Evolutionary conservation across 2,329 filamentous ascomycete genomes (phyloP).

Genomic region (Trichoderma aggressivum): DNA sequence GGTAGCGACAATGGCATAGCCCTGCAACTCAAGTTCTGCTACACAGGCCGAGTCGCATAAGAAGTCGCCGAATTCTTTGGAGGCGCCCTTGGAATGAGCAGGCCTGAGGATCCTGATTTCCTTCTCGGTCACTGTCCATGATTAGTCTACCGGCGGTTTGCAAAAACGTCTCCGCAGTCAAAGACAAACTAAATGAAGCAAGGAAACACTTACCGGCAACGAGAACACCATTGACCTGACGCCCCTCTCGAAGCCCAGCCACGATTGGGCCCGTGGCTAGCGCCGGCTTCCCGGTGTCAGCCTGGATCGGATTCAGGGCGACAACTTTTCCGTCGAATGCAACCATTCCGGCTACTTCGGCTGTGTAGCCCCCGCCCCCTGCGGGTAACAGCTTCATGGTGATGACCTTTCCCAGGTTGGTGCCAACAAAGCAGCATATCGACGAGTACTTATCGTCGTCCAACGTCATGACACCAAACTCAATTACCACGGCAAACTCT

Average conservation of each 20-base stretch:
- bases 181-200: neutral
- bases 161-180: neutral
- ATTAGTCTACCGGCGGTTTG: constrained; percentile 26
- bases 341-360: constrained; percentile 65
- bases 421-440: constrained; percentile 88
- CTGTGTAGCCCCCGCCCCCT: constrained; percentile 64
- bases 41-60: constrained; percentile 80
- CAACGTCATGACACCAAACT: constrained; percentile 90
- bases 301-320: constrained; percentile 73
- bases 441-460: constrained; percentile 96
- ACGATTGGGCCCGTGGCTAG: constrained; percentile 72
- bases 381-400: constrained; percentile 89
- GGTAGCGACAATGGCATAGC: constrained; percentile 75
- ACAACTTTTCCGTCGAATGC: constrained; percentile 68
- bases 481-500: constrained; percentile 78
- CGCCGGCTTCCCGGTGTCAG: constrained; percentile 72
- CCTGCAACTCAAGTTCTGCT: constrained; percentile 69
- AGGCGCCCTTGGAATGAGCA: constrained; percentile 80
- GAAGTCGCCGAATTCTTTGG: constrained; percentile 80
- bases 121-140: constrained; percentile 56
- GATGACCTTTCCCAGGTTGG: constrained; percentile 74
- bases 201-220: constrained; percentile 59
- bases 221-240: constrained; percentile 74
- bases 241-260: constrained; percentile 70
- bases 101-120: constrained; percentile 88